These are phyloP conservation scores for Geopyxis carbonaria DNA, from an alignment of 495 filamentous ascomycete species.

Conservation along the genomic window DNA sequence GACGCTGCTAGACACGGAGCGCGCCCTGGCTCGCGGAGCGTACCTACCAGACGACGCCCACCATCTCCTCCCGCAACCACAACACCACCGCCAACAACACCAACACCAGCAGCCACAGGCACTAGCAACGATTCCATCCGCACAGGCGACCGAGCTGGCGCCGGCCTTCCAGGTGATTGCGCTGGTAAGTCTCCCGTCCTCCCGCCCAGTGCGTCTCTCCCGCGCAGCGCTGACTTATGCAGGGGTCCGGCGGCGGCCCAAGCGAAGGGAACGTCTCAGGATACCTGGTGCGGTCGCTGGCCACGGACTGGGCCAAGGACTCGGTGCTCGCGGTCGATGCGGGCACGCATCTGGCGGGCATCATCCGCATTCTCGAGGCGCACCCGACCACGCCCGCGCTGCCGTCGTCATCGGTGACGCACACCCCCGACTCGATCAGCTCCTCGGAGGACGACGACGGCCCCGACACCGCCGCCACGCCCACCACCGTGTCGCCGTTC, in stretches of 20 bases:
- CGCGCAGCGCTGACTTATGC: conserved; percentile 10
- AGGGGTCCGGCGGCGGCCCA: conserved; percentile 87
- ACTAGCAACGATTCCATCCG: too few species aligned
- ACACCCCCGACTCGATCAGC: not conserved
- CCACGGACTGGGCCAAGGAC: conserved; percentile 58
- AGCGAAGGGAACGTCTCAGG: conserved; percentile 78
- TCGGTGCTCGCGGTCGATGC: conserved; percentile 84
- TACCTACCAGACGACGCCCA: too few species aligned
- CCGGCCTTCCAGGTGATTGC: conserved; percentile 64
- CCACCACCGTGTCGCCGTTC: conserved; percentile 43
- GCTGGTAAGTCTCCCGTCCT: conserved; percentile 39
- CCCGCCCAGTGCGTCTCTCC: not conserved
- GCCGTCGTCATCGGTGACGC: conserved; percentile 25
- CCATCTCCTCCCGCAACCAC: too few species aligned
- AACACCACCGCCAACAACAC: too few species aligned
- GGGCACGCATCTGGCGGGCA: conserved; percentile 72
- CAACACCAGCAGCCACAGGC: too few species aligned
- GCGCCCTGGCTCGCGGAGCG: too few species aligned
- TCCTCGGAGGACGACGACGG: conserved; percentile 4
- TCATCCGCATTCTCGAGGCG: conserved; percentile 50
- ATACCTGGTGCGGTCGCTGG: conserved; percentile 64
- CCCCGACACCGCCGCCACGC: conserved; percentile 1
- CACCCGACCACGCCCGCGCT: conserved; percentile 27
- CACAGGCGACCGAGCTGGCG: too few species aligned
- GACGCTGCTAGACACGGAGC: too few species aligned